These are phyloP conservation scores for Sporisorium reilianum DNA, from an alignment of 1,284 basidiomycete genomes.

Conservation along the genomic window DNA sequence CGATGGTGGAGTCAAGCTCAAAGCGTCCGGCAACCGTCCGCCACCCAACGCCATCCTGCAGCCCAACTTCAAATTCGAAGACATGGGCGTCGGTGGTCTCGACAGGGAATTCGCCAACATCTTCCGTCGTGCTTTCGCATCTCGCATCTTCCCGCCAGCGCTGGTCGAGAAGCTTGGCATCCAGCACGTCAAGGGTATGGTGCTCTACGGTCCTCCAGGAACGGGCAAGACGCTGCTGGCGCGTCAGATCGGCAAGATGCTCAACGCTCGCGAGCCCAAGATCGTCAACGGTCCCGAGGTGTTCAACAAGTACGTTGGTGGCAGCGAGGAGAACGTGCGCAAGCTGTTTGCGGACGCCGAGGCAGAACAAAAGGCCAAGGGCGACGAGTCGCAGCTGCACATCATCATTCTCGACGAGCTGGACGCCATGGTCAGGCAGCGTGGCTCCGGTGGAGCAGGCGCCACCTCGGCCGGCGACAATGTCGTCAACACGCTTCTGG, in stretches of 20 bases:
- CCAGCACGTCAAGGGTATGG: constrained; percentile 96
- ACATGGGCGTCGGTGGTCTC: constrained; percentile 99
- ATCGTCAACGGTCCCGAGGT: constrained; percentile 99
- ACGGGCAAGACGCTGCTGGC: constrained; percentile 99
- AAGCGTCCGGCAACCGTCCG: constrained; percentile 91
- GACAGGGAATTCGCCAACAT: constrained; percentile 96
- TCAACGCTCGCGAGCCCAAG: constrained; percentile 97
- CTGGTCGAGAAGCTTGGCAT: constrained; percentile 98
- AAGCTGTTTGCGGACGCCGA: constrained; percentile 98
- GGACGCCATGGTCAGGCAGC: constrained; percentile 98
- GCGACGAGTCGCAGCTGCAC: constrained; percentile 96
- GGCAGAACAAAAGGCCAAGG: constrained; percentile 98
- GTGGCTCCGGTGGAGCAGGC: constrained; percentile 73
- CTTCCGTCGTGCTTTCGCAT: constrained; percentile 98
- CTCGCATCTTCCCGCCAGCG: constrained; percentile 95
- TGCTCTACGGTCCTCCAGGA: constrained; percentile 95
- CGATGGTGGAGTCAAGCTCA: constrained; percentile 85
- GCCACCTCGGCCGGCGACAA: constrained; percentile 99
- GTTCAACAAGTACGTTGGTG: constrained; percentile 96
- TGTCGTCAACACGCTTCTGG: constrained; percentile 97
- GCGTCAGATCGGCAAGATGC: constrained; percentile 98
- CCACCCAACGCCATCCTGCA: constrained; percentile 95
- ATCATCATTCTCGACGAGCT: constrained; percentile 99
- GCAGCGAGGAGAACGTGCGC: constrained; percentile 97
- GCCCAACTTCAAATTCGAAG: constrained; percentile 99